Evolutionary conservation across 345 rosid species (phyloP).

Genomic region (Orychophragmus violaceus): DNA sequence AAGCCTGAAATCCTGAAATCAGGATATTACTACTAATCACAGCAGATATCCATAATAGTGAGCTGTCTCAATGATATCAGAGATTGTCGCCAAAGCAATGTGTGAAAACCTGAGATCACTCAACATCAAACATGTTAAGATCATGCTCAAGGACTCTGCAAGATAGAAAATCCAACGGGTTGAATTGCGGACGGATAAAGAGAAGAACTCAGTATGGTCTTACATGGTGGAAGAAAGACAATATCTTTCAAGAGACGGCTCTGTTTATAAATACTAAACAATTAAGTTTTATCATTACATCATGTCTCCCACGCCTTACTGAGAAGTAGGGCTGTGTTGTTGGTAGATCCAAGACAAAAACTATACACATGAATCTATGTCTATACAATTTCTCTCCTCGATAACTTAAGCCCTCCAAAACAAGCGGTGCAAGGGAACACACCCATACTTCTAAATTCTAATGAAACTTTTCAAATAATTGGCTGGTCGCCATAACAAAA

Average conservation of each 20-base stretch:
- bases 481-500: constrained; percentile 8
- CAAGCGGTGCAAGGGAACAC: neutral
- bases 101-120: no score
- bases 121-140: no score
- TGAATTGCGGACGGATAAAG: neutral
- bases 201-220: constrained; percentile 11
- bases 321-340: constrained; percentile 14
- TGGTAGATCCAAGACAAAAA: constrained; percentile 8
- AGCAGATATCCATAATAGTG: no score
- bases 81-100: no score
- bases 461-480: constrained; percentile 4
- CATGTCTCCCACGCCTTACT: constrained; percentile 15
- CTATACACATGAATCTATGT: constrained; percentile 8
- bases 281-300: constrained; percentile 1
- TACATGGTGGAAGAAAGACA: constrained; percentile 1
- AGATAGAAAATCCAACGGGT: neutral
- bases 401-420: constrained; percentile 9
- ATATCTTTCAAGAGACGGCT: constrained; percentile 8
- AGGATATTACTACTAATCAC: no score
- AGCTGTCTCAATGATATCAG: no score
- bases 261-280: constrained; percentile 12
- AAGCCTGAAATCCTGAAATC: no score
- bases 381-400: constrained; percentile 9
- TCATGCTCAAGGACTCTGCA: neutral
- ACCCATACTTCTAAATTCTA: neutral